phyloP scores from a whole-genome alignment of 2,329 filamentous ascomycete genomes.

The Pseudogymnoascus sp. region DNA sequence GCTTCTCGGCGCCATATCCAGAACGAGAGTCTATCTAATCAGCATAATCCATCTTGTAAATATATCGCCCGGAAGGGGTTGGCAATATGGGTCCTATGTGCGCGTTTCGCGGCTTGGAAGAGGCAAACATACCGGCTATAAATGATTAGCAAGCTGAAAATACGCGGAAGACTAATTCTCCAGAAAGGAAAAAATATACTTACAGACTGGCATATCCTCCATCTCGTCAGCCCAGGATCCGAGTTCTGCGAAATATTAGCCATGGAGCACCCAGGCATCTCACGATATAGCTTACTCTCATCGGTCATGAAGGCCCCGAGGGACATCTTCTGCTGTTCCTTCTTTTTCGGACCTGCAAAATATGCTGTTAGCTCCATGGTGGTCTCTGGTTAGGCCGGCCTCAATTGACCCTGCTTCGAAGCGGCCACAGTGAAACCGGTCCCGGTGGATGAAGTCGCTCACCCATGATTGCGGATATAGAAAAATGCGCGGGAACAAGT shows the following conservation, averaged over 20 bases:
- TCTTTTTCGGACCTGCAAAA: slow-evolving; percentile 48
- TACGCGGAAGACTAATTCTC: neutral
- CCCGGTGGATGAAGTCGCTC: neutral
- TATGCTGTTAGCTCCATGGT: slow-evolving; percentile 1
- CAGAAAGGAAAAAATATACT: slow-evolving; percentile 16
- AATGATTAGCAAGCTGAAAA: slow-evolving; percentile 21
- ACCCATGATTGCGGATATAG: slow-evolving; percentile 10
- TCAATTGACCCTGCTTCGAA: slow-evolving; percentile 4
- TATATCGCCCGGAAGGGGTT: neutral
- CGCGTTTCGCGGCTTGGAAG: neutral
- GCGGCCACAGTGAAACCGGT: neutral
- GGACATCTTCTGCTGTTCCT: slow-evolving; percentile 89
- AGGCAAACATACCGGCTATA: slow-evolving; percentile 27
- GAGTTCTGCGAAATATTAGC: slow-evolving; percentile 44
- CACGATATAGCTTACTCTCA: slow-evolving; percentile 59
- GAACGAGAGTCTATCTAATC: slow-evolving; percentile 27
- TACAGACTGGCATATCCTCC: slow-evolving; percentile 56
- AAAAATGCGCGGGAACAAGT: slow-evolving; percentile 6
- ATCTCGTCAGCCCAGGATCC: slow-evolving; percentile 99
- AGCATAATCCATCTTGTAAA: slow-evolving; percentile 8
- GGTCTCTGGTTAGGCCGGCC: neutral
- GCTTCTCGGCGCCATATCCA: slow-evolving; percentile 27
- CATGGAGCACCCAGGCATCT: slow-evolving; percentile 39
- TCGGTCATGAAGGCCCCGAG: slow-evolving; percentile 93
- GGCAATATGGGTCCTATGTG: neutral